Conservation (phyloP, 2,329 filamentous ascomycete genomes). For the Pseudogymnoascus sp. region DNA sequence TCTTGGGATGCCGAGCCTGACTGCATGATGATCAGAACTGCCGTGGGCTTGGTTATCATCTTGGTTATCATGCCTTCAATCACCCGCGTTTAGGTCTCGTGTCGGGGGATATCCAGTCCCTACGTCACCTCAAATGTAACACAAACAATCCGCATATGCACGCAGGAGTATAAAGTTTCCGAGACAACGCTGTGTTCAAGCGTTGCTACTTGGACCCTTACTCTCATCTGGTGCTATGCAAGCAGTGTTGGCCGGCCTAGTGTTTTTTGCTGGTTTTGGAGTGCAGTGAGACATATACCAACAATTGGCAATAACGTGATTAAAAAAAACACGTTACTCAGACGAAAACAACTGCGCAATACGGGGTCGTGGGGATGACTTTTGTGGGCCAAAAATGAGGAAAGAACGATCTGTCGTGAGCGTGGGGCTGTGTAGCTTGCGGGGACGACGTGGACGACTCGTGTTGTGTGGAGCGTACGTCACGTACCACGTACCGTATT, state of each 20-base stretch:
- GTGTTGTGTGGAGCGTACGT: conserved; percentile 6
- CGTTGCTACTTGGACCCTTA: conserved; percentile 5
- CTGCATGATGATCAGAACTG: not conserved
- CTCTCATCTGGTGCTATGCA: conserved; percentile 1
- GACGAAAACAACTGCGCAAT: not conserved
- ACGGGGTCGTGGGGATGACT: not conserved
- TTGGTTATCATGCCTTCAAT: not conserved
- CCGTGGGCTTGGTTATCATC: not conserved
- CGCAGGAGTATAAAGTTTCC: conserved; percentile 1
- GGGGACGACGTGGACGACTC: conserved; percentile 4
- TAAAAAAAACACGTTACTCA: not conserved
- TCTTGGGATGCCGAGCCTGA: not conserved
- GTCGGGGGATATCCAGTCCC: not conserved
- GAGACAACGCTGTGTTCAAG: conserved; percentile 1
- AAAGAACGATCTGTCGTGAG: not conserved
- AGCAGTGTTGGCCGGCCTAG: not conserved
- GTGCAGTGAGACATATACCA: not conserved
- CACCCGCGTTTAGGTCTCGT: not conserved
- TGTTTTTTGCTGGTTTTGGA: not conserved
- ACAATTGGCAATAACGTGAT: not conserved
- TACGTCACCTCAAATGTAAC: not conserved
- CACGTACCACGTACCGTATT: not conserved
- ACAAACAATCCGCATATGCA: not conserved
- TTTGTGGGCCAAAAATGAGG: conserved; percentile 4
- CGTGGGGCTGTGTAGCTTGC: conserved; percentile 5